phyloP scores from a whole-genome alignment of 148 eudicot species.

The Arbutus unedo region DNA sequence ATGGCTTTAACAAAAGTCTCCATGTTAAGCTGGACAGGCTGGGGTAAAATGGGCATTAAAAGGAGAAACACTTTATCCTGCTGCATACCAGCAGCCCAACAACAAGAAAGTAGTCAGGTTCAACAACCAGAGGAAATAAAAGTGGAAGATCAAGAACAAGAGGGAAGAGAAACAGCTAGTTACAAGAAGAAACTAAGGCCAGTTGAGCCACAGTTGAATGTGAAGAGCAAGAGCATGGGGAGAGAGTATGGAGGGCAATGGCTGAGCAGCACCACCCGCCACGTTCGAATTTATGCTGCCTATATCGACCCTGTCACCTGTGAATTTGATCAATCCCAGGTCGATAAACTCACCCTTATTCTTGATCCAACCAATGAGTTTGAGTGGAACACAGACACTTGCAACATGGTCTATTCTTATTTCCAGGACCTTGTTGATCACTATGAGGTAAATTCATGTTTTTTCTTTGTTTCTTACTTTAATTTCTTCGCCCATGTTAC shows the following conservation, averaged over 20 bases:
- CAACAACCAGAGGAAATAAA: constrained; percentile 26
- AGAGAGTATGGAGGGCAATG: constrained; percentile 87
- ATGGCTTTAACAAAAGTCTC: constrained; percentile 56
- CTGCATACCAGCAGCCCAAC: constrained; percentile 44
- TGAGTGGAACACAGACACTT: constrained; percentile 70
- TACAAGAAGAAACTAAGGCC: constrained; percentile 40
- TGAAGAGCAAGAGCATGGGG: constrained; percentile 66
- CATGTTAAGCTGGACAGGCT: constrained; percentile 27
- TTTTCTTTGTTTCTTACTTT: background rate
- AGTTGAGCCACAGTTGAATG: constrained; percentile 63
- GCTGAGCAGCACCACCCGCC: constrained; percentile 86
- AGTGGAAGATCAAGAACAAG: constrained; percentile 23
- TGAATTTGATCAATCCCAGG: constrained; percentile 82
- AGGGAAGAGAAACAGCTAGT: background rate
- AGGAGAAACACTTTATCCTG: constrained; percentile 25
- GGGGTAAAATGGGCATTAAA: constrained; percentile 18
- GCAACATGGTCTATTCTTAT: constrained; percentile 59
- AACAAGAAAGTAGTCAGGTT: constrained; percentile 34
- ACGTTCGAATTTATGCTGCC: constrained; percentile 84
- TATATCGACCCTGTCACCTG: constrained; percentile 76
- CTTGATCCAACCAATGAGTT: constrained; percentile 88
- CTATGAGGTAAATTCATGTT: constrained; percentile 61
- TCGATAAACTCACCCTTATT: constrained; percentile 80
- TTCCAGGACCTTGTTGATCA: constrained; percentile 89
- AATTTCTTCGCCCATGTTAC: background rate